phyloP scores from a whole-genome alignment of 257 asterid species.

The Anisodus tanguticus region DNA sequence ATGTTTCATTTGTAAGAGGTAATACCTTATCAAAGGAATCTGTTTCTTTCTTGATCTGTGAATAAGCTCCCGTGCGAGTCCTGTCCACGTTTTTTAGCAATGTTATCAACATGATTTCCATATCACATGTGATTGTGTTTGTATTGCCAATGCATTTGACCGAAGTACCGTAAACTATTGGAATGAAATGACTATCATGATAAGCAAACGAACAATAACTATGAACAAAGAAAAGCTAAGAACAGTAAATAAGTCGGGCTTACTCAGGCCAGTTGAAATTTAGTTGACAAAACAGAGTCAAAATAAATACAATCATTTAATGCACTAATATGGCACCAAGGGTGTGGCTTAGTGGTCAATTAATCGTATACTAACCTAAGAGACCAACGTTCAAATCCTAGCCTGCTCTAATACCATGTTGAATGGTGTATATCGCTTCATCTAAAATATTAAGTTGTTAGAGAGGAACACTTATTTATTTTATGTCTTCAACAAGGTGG shows the following conservation, averaged over 20 bases:
- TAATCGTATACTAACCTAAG: constrained; percentile 8
- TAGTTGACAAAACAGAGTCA: not conserved
- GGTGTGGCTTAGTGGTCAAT: not conserved
- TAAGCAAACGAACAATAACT: constrained; percentile 12
- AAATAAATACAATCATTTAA: not conserved
- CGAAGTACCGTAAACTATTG: not conserved
- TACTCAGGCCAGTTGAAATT: not conserved
- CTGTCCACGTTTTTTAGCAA: constrained; percentile 54
- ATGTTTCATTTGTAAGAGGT: constrained; percentile 30
- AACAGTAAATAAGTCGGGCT: not conserved
- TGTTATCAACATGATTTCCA: constrained; percentile 23
- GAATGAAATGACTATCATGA: constrained; percentile 1
- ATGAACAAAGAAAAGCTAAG: constrained; percentile 8
- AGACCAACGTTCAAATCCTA: not conserved
- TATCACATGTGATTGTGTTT: not conserved
- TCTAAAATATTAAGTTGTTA: not conserved
- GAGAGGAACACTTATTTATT: constrained; percentile 5
- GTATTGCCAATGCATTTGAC: constrained; percentile 14
- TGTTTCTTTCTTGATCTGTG: constrained; percentile 57
- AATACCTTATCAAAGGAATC: constrained; percentile 90
- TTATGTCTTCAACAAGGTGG: constrained; percentile 11
- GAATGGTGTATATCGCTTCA: constrained; percentile 5
- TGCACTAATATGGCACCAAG: constrained; percentile 1
- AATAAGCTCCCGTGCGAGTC: constrained; percentile 43
- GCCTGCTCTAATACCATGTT: not conserved